A percentile compares a stretch with the other conserved stretches of the same genome.
Evolutionary conservation across 2,329 filamentous ascomycete genomes (phyloP).

Genomic region (Colletotrichum lini): DNA sequence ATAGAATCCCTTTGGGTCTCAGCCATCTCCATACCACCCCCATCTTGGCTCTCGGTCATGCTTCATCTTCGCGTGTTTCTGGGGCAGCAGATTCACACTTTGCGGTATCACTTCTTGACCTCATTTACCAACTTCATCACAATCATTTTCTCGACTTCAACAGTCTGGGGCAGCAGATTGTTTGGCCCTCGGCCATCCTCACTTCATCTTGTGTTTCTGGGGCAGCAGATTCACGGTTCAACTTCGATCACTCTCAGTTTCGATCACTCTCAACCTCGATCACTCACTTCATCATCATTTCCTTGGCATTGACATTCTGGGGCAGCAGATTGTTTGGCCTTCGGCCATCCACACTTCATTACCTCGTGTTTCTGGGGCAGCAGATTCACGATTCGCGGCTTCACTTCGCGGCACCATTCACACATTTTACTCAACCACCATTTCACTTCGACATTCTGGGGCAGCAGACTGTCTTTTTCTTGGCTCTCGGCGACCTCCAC

Average conservation of each 20-base stretch:
- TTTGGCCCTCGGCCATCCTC: constrained; percentile 46
- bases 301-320: neutral
- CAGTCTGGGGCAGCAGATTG: constrained; percentile 17
- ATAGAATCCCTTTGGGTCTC: neutral
- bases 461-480: constrained; percentile 49
- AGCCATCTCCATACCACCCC: neutral
- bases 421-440: no score
- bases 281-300: neutral
- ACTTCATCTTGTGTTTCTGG: neutral
- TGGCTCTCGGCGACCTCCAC: neutral
- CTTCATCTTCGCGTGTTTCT: neutral
- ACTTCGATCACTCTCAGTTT: no score
- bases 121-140: no score
- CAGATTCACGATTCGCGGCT: neutral
- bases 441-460: no score
- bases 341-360: neutral
- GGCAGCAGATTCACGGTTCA: neutral
- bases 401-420: no score
- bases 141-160: no score
- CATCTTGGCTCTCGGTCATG: no score
- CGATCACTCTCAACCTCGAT: no score
- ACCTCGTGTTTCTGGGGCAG: neutral
- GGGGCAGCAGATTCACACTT: neutral
- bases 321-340: neutral
- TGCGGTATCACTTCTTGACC: no score